phyloP scores from a whole-genome alignment of 1,284 basidiomycete species.

The Leccinum laetum region DNA sequence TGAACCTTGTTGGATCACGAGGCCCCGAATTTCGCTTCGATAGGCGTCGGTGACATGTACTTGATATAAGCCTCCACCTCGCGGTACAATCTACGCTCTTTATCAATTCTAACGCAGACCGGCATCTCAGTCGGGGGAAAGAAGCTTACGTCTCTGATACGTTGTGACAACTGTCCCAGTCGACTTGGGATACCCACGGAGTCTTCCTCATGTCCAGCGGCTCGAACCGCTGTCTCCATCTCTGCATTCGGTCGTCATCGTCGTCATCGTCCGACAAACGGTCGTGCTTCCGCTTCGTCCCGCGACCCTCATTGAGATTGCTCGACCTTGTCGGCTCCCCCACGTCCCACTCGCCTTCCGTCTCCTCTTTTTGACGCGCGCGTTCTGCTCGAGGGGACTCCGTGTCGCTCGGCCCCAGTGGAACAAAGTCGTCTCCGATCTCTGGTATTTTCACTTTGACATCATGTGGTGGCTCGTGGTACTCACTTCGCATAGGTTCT shows the following conservation, averaged over 20 bases:
- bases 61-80: slow-evolving; percentile 86
- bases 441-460: slow-evolving; percentile 14
- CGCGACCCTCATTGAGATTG: slow-evolving; percentile 24
- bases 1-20: slow-evolving; percentile 77
- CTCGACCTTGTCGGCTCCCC: slow-evolving; percentile 30
- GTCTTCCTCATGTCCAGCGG: slow-evolving; percentile 55
- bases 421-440: slow-evolving; percentile 60
- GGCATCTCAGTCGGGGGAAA: slow-evolving; percentile 5
- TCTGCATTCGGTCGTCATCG: slow-evolving; percentile 40
- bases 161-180: slow-evolving; percentile 78
- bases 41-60: slow-evolving; percentile 86
- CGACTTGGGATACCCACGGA: slow-evolving; percentile 80
- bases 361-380: slow-evolving; percentile 26
- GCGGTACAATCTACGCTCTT: slow-evolving; percentile 55
- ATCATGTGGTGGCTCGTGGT: slow-evolving; percentile 10
- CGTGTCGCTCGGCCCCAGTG: slow-evolving; percentile 44
- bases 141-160: slow-evolving; percentile 75
- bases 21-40: slow-evolving; percentile 77
- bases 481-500: slow-evolving; percentile 6
- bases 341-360: slow-evolving; percentile 45
- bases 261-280: slow-evolving; percentile 38
- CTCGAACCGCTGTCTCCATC: slow-evolving; percentile 51
- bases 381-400: slow-evolving; percentile 26
- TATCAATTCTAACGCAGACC: slow-evolving; percentile 1
- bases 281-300: slow-evolving; percentile 44